Percentiles rank a stretch among this genome's conserved stretches.
Conservation (phyloP, 345 rosid species). For the Leavenworthia alabamica region DNA sequence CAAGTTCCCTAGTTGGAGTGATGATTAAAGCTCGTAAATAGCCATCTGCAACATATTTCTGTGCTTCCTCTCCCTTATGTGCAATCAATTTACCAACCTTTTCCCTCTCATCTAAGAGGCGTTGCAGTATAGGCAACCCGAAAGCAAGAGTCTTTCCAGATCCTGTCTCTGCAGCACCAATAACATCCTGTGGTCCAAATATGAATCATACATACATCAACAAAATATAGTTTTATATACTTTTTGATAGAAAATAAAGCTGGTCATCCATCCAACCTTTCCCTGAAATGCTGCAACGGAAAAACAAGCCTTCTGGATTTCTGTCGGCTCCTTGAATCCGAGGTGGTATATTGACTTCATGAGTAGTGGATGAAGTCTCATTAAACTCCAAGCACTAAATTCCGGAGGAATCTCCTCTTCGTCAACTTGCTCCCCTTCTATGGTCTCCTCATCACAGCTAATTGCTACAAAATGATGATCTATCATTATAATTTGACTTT, state of each 20-base stretch:
- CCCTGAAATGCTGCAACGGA: constrained; percentile 94
- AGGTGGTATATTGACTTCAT: constrained; percentile 68
- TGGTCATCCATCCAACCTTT: constrained; percentile 54
- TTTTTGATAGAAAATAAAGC: not conserved
- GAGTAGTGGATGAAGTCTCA: constrained; percentile 77
- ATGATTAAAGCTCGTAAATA: constrained; percentile 80
- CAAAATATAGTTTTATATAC: not conserved
- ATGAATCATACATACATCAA: constrained; percentile 9
- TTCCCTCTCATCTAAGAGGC: constrained; percentile 78
- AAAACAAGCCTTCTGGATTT: constrained; percentile 84
- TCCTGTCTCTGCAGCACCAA: constrained; percentile 98
- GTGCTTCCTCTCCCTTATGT: constrained; percentile 53
- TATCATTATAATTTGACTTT: not conserved
- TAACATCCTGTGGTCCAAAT: constrained; percentile 59
- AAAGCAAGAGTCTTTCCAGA: constrained; percentile 99
- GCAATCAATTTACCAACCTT: constrained; percentile 47
- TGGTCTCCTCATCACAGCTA: constrained; percentile 30
- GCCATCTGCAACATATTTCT: constrained; percentile 58
- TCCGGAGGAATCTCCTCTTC: constrained; percentile 44
- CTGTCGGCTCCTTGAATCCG: constrained; percentile 86
- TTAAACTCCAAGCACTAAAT: constrained; percentile 66
- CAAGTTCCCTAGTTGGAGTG: constrained; percentile 95
- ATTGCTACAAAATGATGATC: constrained; percentile 22
- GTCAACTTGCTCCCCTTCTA: constrained; percentile 41
- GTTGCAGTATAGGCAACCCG: constrained; percentile 92